phyloP scores from a whole-genome alignment of 2,329 filamentous ascomycete genomes.

The Trichoderma citrinoviride region DNA sequence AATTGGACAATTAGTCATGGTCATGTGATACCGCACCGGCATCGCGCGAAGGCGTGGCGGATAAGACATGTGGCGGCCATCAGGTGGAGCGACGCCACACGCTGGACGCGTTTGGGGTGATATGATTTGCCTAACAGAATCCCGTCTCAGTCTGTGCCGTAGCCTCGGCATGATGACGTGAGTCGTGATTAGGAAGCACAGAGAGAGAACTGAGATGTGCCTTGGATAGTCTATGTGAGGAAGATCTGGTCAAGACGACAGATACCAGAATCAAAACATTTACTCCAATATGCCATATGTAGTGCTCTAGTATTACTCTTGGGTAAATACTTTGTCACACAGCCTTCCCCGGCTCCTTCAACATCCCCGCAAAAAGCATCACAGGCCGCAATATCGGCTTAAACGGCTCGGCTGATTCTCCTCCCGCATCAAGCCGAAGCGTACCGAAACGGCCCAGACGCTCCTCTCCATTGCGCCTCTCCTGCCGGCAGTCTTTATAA shows the following conservation, averaged over 20 bases:
- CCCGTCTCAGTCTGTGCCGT: background rate
- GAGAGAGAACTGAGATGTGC: background rate
- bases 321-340: background rate
- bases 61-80: background rate
- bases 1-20: constrained; percentile 7
- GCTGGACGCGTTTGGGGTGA: background rate
- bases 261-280: background rate
- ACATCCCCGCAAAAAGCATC: background rate
- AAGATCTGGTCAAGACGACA: background rate
- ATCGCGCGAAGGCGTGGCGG: background rate
- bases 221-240: no score
- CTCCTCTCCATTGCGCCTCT: constrained; percentile 4
- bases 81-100: constrained; percentile 13
- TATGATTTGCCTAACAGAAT: background rate
- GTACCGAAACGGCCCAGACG: constrained; percentile 32
- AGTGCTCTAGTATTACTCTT: background rate
- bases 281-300: background rate
- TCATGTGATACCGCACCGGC: constrained; percentile 17
- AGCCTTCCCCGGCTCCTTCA: background rate
- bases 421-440: constrained; percentile 40
- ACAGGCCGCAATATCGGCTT: background rate
- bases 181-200: background rate
- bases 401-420: constrained; percentile 11
- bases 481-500: constrained; percentile 8
- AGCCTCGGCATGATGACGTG: constrained; percentile 3